Evolutionary conservation across 495 filamentous ascomycete species (phyloP), one percentile per base, ranked within the genome.

Genomic region (Penicillium nucicola): DNA sequence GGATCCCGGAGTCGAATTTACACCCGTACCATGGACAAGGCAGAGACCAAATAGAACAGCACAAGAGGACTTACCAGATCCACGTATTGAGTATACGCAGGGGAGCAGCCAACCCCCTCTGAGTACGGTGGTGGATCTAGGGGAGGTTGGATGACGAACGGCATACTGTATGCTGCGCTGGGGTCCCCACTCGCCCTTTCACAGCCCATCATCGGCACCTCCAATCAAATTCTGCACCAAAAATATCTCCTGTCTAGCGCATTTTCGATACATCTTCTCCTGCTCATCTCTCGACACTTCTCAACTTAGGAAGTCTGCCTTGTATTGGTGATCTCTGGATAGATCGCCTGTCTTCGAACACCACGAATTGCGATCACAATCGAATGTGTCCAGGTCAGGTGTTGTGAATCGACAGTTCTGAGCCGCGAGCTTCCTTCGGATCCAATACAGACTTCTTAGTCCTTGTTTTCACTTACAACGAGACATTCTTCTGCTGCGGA

Each of bases 161-260:
- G 46, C 47, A 54, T 28, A 35, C 39, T 51, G 37, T 25, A 28
- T 22, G 38, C 43, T 13, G 46, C 14, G 25, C 35, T 51, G 55
- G 37, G 38, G 30, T 35, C 50, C 58, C 52, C 45, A 55, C 45
- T 56, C 44, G 43, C 46, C 49, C 43, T 51, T 51, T 47, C 40
- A 48, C 42, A 50, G 42, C 44, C 42, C 44, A 33, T 47, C 40
- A 42, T 25, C 43, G 47, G 45, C 36, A 41, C 55, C 55, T 52
- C 61, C 58, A 56, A 58, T 61, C 58, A 61, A 41, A 55, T 55
- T 34, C 37, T 47, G 45, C 42, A 43, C 60, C 60, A 60, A 64
- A 64, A 64, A 64, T 64, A 64, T 60, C 57, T 63, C 51, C 50
- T 52, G 36, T 53, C 40, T 45, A 35, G 25, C 50, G 52, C 35